Percentiles rank a stretch among this genome's conserved stretches.
phyloP scores from a whole-genome alignment of 2,329 filamentous ascomycete genomes.

The Monosporascus ibericus region DNA sequence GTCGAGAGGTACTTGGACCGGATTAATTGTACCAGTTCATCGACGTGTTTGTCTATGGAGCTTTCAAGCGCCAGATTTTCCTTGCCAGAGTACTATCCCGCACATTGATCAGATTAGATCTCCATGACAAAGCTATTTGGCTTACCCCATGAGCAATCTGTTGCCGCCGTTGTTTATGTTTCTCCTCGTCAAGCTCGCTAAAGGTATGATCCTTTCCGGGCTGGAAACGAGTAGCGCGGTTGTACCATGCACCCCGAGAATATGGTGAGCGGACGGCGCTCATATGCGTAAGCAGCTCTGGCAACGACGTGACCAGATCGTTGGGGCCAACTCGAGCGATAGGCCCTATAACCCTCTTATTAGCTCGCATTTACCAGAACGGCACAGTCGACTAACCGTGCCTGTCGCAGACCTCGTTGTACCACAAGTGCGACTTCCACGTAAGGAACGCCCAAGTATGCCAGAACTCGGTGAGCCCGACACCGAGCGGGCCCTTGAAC shows the following conservation, averaged over 20 bases:
- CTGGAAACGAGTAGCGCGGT: constrained; percentile 40
- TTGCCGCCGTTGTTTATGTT: constrained; percentile 38
- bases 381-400: background rate
- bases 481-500: background rate
- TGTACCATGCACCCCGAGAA: constrained; percentile 36
- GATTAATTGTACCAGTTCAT: constrained; percentile 39
- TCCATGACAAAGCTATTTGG: background rate
- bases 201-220: constrained; percentile 47
- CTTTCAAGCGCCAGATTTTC: constrained; percentile 46
- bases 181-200: constrained; percentile 40
- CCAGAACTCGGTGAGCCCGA: background rate
- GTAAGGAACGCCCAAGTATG: background rate
- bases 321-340: constrained; percentile 3
- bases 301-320: constrained; percentile 7
- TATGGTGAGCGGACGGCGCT: constrained; percentile 36
- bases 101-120: background rate
- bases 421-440: background rate
- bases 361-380: background rate
- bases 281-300: constrained; percentile 5
- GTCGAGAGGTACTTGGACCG: constrained; percentile 31
- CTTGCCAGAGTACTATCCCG: constrained; percentile 44
- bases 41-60: constrained; percentile 41
- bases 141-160: constrained; percentile 46
- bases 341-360: constrained; percentile 1
- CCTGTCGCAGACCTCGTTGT: background rate